Conservation (phyloP, 1,284 basidiomycete species). For the Boletus calvinii region DNA sequence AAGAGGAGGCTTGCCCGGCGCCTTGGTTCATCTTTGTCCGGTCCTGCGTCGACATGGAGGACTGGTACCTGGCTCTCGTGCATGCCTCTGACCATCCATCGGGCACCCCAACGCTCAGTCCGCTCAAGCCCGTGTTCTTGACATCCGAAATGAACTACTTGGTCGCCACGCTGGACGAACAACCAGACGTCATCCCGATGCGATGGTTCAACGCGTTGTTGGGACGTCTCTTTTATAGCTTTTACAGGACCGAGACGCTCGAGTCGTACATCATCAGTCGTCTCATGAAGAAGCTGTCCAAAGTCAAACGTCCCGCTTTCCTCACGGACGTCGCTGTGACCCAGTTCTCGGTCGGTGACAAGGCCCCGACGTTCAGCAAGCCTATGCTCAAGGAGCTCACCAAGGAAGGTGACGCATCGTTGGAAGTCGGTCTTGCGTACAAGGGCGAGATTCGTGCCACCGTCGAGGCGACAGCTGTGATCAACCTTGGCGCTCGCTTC, state of each 20-base stretch:
- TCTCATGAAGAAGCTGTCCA: constrained; percentile 91
- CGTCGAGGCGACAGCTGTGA: constrained; percentile 84
- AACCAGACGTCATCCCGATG: constrained; percentile 93
- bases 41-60: constrained; percentile 86
- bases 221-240: constrained; percentile 90
- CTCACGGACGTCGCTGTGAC: constrained; percentile 84
- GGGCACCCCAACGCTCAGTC: constrained; percentile 53
- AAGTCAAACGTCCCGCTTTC: constrained; percentile 86
- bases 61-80: constrained; percentile 93
- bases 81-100: constrained; percentile 65
- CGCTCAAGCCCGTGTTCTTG: constrained; percentile 67
- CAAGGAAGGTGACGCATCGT: constrained; percentile 85
- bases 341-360: constrained; percentile 87
- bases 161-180: constrained; percentile 83
- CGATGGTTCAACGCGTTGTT: constrained; percentile 95
- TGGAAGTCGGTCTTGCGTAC: constrained; percentile 84
- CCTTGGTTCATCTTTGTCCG: constrained; percentile 92
- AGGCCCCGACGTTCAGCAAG: constrained; percentile 82
- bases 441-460: constrained; percentile 89
- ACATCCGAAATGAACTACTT: constrained; percentile 82
- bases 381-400: constrained; percentile 98
- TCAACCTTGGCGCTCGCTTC: constrained; percentile 79
- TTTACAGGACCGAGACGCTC: constrained; percentile 80
- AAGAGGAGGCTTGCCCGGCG: constrained; percentile 53
- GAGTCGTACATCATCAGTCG: constrained; percentile 85